Evolutionary conservation across 202 grass and related monocot species (phyloP), one percentile per base, ranked within the genome.

Genomic region (Setaria viridis): DNA sequence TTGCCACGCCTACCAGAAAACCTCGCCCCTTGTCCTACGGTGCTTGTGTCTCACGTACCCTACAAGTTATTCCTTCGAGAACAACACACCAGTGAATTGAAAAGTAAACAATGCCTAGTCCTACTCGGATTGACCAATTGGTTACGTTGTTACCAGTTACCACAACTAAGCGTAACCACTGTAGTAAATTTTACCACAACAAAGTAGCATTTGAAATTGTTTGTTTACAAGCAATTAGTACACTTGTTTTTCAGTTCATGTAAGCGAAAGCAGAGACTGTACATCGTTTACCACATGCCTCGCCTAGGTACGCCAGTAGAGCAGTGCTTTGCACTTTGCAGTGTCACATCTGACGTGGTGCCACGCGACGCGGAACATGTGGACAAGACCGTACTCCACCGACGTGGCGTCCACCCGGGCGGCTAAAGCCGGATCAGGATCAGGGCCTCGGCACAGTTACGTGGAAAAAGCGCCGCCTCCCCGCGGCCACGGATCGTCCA

Each of bases 271-370:
- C 58, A 35, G 12, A 7, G 14, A 37, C 60, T 14, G 25, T 63
- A 14, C 60, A 62, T 12, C 7, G 25, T 11, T 29, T 43, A 45
- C 39, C 20, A 29, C 58, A 62, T 62, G 58, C 34, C 34, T 39
- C 37, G 7, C 57, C 17, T 16, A 3, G 17, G 53, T 56, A 19
- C 16, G 54, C 7, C 7, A 57, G 56, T 10, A 21, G 2, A 58
- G 20, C 2, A 8, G 2, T 15, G 39, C 5, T 6, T 41, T 41
- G 39, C 39, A 41, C 39, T 79, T 41, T 0, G 20, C 8, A 0
- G 48, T 25, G 67, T 60, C 51, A n/a, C 39, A 2, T 51, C 81
- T 16, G 54, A 67, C 81, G 87, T 88, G 87, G 87, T 29, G 53
- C 77, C 70, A 72, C 14, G 37, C 41, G 41, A 51, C 48, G 11